phyloP scores from a whole-genome alignment of 129 eudicot species.

The Gnaphalium uliginosum region DNA sequence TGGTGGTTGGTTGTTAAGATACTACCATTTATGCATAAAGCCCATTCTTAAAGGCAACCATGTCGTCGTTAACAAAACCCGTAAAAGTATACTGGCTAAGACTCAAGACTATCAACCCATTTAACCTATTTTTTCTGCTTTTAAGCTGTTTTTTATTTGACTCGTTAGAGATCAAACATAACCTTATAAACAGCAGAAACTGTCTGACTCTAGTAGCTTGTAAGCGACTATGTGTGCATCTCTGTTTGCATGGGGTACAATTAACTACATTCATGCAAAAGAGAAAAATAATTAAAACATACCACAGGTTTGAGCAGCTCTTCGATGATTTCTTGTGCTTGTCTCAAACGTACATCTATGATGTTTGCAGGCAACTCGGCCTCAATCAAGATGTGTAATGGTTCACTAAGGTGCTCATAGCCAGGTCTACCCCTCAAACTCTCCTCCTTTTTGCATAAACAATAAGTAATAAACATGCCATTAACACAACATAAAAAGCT shows the following conservation, averaged over 20 bases:
- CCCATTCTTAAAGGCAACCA: too few species aligned
- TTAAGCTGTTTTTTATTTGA: too few species aligned
- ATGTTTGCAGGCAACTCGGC: constrained; percentile 62
- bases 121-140: too few species aligned
- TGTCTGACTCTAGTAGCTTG: too few species aligned
- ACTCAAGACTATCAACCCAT: too few species aligned
- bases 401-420: constrained; percentile 78
- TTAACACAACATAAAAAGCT: not conserved
- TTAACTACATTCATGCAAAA: not conserved
- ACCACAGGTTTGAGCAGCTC: constrained; percentile 87
- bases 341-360: constrained; percentile 60
- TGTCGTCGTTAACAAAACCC: too few species aligned
- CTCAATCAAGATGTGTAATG: constrained; percentile 66
- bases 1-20: too few species aligned
- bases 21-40: too few species aligned
- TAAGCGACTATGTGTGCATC: too few species aligned
- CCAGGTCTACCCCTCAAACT: constrained; percentile 75
- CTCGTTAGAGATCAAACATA: too few species aligned
- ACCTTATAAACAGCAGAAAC: too few species aligned
- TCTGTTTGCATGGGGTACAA: not conserved
- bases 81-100: too few species aligned
- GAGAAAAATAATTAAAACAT: constrained; percentile 16
- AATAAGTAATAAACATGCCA: constrained; percentile 1
- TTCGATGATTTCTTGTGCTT: constrained; percentile 74
- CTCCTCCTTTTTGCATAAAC: constrained; percentile 51